Conservation (phyloP, 2,329 filamentous ascomycete species). For the Botrytis sinoallii region DNA sequence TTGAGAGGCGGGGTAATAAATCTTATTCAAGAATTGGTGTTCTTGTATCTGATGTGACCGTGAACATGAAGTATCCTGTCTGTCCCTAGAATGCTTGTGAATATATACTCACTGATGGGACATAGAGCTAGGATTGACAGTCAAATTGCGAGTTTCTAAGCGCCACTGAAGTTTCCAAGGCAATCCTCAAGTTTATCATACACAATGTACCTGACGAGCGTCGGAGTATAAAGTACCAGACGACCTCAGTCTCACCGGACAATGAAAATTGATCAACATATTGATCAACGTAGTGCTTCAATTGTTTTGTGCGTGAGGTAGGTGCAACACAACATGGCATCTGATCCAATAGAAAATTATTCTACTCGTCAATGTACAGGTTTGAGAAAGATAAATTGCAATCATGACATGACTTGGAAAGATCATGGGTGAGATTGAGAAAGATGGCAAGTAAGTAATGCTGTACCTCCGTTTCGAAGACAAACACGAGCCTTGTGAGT, state of each 20-base stretch:
- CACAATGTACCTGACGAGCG: constrained; percentile 15
- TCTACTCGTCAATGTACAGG: not conserved
- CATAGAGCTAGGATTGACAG: not conserved
- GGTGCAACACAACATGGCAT: constrained; percentile 2
- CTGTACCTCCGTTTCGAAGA: constrained; percentile 11
- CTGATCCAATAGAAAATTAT: not conserved
- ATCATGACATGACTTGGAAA: not conserved
- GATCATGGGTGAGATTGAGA: not conserved
- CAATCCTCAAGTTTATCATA: not conserved
- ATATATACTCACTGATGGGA: not conserved
- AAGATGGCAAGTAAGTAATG: not conserved
- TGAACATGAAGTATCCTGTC: not conserved
- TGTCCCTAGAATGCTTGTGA: not conserved
- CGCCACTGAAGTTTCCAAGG: not conserved
- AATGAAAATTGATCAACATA: constrained; percentile 4
- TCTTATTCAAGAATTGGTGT: not conserved
- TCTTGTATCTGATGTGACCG: not conserved
- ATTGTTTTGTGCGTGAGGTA: not conserved
- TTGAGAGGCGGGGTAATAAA: constrained; percentile 17
- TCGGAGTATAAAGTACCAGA: constrained; percentile 1
- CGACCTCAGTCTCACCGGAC: constrained; percentile 15
- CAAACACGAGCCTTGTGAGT: constrained; percentile 16
- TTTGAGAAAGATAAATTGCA: not conserved
- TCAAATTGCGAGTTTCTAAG: not conserved
- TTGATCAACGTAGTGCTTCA: not conserved